Evolutionary conservation across 257 asterid species (phyloP).

Genomic region (Petunia axillaris): DNA sequence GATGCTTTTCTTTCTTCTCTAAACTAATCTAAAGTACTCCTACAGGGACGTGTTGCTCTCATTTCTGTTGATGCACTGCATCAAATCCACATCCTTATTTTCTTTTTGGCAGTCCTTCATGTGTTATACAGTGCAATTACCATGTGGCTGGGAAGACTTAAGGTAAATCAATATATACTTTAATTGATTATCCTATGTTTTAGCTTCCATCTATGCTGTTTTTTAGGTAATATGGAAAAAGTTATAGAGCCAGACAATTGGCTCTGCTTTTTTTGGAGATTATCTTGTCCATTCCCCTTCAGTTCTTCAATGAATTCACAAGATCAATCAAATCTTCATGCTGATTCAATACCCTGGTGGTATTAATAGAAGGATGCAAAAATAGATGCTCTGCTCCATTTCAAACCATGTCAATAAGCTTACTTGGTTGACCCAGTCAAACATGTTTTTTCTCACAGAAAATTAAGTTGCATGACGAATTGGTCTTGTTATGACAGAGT

Average conservation of each 20-base stretch:
- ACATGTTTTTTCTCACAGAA: not conserved
- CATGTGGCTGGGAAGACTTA: conserved; percentile 86
- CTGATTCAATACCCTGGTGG: not conserved
- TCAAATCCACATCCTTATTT: conserved; percentile 89
- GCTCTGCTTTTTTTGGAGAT: not conserved
- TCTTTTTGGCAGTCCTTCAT: conserved; percentile 89
- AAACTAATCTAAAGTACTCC: conserved; percentile 28
- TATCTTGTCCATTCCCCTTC: not conserved
- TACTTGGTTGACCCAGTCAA: not conserved
- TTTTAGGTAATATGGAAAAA: not conserved
- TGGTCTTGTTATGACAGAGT: not conserved
- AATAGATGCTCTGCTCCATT: not conserved
- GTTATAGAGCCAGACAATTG: not conserved
- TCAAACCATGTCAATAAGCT: not conserved
- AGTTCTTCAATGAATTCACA: not conserved
- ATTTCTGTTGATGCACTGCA: conserved; percentile 79
- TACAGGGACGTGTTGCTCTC: conserved; percentile 62
- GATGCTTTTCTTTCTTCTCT: not conserved
- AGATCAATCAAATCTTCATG: not conserved
- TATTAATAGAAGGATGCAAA: not conserved
- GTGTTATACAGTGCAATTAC: conserved; percentile 82
- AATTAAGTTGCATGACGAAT: not conserved
- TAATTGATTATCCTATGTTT: conserved; percentile 5
- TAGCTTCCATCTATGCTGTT: not conserved
- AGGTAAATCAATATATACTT: conserved; percentile 47